Base-by-base conservation (phyloP, 1,284 basidiomycete species). In the Ustilago crameri region DNA sequence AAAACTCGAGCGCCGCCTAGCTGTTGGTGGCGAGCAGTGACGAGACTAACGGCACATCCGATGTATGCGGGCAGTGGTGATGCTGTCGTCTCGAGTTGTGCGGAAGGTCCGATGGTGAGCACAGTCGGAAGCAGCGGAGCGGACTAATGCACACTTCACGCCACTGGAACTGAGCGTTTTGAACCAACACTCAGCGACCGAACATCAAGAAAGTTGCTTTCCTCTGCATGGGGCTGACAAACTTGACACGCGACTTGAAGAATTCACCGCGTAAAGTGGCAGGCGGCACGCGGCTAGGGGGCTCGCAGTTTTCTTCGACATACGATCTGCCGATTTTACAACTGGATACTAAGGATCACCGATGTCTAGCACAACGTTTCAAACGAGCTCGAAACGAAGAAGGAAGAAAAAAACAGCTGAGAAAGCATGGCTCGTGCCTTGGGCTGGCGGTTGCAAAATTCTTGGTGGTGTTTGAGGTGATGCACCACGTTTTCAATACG, bases 351-450 rank as follows among this genome's bases (percentile, higher is more conserved):
- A 30, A 30, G 30, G 15, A 38, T 18, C 14, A 17, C 37, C 15
- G 37, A 38, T 40, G 18, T 9, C 17, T 40, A 40, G 18, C 15
- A 17, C 38, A 9, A 40, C 18, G n/a, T 1, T n/a, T 3, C 18
- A 17, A 40, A 40, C n/a, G n/a, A n/a, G n/a, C n/a, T 17, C 38
- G 17, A 15, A 18, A 7, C 8, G 18, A 40, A 20, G 3, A 40
- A 20, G 9, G 18, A 42, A 18, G 23, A 42, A 20, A 42, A 42
- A 42, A 42, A 42, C 9, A 14, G 22, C 10, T 5, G 41, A 42
- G 35, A n/a, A 37, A 32, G 44, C 44, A 34, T 59, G 57, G 57
- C 38, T 42, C 49, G 57, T 59, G 57, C 56, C n/a, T 17, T n/a
- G n/a, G n/a, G n/a, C n/a, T n/a, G n/a, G n/a, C n/a, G n/a, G n/a